Base-by-base conservation (phyloP, 257 asterid genomes). In the Primulina eburnea region DNA sequence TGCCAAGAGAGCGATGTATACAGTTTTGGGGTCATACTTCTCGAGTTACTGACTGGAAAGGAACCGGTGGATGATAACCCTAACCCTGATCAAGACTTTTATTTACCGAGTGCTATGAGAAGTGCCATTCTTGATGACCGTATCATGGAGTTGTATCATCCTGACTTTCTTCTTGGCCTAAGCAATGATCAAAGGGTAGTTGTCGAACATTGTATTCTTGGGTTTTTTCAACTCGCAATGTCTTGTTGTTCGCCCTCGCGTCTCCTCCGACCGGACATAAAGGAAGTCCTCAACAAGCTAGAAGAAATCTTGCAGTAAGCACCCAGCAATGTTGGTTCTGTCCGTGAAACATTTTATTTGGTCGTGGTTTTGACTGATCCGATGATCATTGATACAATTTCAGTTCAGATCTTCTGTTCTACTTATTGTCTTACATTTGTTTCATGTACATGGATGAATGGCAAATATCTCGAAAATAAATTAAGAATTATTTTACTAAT, bases 181-280 rank as follows among this genome's bases (percentile, higher is more conserved):
- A 82, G 73, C 67, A 65, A 75, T 5, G 90, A 77, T 43, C 76
- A 78, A 77, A 75, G 73, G 68, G 79, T 64, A 0, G 75, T 29
- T 6, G 76, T 62, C 0, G 87, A 90, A 76, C 91, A 85, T 69
- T 70, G 78, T 28, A 64, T 90, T 55, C 59, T 85, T 64, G 74
- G 78, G 75, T 73, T 82, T 67, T 89, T 85, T 80, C 92, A 87
- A 56, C 88, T 92, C 7, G 95, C 98, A 0, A 80, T 85, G 94
- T 95, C 92, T 70, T 90, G 96, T 68, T 92, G 98, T 64, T 87
- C 96, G 8, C 93, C 92, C 3, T 81, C 92, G 8, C 89, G 87
- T 63, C 70, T 84, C 64, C 89, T 84, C 10, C 76, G 97, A 76
- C 98, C 98, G 11, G 75, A 74, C 53, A 71, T 72, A 11, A 83